A percentile compares a stretch with the other conserved stretches of the same genome.
phyloP scores from a whole-genome alignment of 2,329 filamentous ascomycete genomes.

The Fusarium sp. region DNA sequence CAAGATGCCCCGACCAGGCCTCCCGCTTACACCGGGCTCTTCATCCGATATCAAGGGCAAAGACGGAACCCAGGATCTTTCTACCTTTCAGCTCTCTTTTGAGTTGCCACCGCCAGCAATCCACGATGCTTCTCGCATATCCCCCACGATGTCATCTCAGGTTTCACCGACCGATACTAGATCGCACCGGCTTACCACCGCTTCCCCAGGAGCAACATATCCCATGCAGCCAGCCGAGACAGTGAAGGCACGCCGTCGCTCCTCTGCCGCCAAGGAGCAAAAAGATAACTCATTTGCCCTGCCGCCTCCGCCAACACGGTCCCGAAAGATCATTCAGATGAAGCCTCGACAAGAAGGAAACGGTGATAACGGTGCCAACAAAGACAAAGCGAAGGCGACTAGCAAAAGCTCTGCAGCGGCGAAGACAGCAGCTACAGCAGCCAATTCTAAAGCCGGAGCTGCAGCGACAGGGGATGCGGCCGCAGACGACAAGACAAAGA shows the following conservation, averaged over 20 bases:
- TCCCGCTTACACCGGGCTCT: slow-evolving; percentile 81
- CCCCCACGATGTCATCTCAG: slow-evolving; percentile 53
- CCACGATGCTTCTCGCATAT: slow-evolving; percentile 62
- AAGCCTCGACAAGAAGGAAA: slow-evolving; percentile 72
- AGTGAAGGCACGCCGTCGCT: slow-evolving; percentile 67
- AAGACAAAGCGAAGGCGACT: slow-evolving; percentile 42
- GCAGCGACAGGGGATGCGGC: slow-evolving; percentile 39
- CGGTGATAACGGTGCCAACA: slow-evolving; percentile 40
- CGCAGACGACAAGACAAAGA: slow-evolving; percentile 66
- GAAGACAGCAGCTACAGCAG: slow-evolving; percentile 32
- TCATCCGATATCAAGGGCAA: slow-evolving; percentile 84
- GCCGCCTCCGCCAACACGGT: slow-evolving; percentile 90
- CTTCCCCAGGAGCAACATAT: slow-evolving; percentile 53
- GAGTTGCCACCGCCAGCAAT: slow-evolving; percentile 83
- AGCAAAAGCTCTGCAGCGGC: slow-evolving; percentile 40
- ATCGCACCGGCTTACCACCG: slow-evolving; percentile 48
- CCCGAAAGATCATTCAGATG: slow-evolving; percentile 98
- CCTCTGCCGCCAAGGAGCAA: slow-evolving; percentile 60
- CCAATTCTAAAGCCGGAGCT: slow-evolving; percentile 41
- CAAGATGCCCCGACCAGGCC: slow-evolving; percentile 52
- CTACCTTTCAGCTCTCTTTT: slow-evolving; percentile 76
- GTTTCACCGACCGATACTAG: slow-evolving; percentile 50
- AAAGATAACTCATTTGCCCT: slow-evolving; percentile 79
- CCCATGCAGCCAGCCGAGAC: slow-evolving; percentile 65
- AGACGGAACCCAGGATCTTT: slow-evolving; percentile 72